Percentiles rank a stretch among this genome's conserved stretches.
Evolutionary conservation across 2,329 filamentous ascomycete species (phyloP).

Genomic region (Pseudocercospora vitis): DNA sequence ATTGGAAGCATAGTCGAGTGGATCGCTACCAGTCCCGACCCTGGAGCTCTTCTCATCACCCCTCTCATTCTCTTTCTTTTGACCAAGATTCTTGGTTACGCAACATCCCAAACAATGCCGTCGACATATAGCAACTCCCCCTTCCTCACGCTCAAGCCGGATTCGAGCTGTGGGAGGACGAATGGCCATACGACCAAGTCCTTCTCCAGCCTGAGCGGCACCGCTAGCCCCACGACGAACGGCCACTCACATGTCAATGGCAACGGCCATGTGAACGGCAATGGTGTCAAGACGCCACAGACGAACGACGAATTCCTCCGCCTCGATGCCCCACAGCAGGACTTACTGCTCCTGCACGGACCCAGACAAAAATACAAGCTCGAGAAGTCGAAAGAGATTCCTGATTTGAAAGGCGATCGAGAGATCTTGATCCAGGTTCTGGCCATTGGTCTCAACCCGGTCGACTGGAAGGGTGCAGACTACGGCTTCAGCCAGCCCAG

Average conservation of each 20-base stretch:
- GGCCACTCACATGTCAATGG: conserved; percentile 18
- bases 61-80: conserved; percentile 15
- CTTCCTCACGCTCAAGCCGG: conserved; percentile 32
- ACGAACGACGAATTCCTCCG: conserved; percentile 35
- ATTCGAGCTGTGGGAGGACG: conserved; percentile 30
- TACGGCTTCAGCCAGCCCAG: conserved; percentile 69
- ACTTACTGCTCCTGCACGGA: conserved; percentile 38
- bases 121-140: conserved; percentile 27
- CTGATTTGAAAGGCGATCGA: conserved; percentile 39
- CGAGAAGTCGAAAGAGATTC: conserved; percentile 33
- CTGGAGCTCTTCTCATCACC: conserved; percentile 14
- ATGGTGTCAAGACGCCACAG: conserved; percentile 15
- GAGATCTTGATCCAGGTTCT: conserved; percentile 65
- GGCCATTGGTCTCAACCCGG: conserved; percentile 71
- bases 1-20: conserved; percentile 10
- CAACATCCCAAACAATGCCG: conserved; percentile 26
- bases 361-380: conserved; percentile 39
- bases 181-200: conserved; percentile 21
- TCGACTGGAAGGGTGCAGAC: conserved; percentile 71
- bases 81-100: conserved; percentile 8
- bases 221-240: conserved; percentile 20
- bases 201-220: conserved; percentile 24
- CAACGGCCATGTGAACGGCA: conserved; percentile 27
- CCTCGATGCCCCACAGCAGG: conserved; percentile 36
- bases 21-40: conserved; percentile 12